phyloP scores from a whole-genome alignment of 2,329 filamentous ascomycete species.

The Penicillium italicum region DNA sequence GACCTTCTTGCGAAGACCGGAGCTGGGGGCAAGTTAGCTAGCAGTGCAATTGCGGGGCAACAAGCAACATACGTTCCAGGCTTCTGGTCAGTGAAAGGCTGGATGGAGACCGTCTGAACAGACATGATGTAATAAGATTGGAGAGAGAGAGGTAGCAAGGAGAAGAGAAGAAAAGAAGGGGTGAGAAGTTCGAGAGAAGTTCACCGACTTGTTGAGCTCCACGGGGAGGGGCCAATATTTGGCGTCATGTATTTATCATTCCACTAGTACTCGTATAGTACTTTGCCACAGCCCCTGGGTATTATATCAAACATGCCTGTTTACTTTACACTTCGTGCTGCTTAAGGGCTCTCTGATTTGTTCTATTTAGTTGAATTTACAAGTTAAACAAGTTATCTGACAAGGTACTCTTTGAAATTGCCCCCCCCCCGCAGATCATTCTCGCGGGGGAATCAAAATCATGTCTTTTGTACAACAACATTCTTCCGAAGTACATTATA shows the following conservation, averaged over 20 bases:
- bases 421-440: conserved; percentile 1
- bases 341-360: background rate
- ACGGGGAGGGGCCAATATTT: conserved; percentile 15
- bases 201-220: conserved; percentile 27
- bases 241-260: conserved; percentile 29
- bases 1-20: conserved; percentile 98
- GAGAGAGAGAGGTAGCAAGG: conserved; percentile 4
- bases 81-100: conserved; percentile 94
- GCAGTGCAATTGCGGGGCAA: background rate
- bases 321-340: background rate
- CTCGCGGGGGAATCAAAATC: background rate
- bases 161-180: conserved; percentile 4
- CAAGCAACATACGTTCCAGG: conserved; percentile 81
- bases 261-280: conserved; percentile 4
- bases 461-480: background rate
- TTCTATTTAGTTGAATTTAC: background rate
- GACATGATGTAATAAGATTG: conserved; percentile 6
- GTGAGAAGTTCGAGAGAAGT: conserved; percentile 9
- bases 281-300: background rate
- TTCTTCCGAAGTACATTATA: background rate
- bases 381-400: background rate
- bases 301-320: background rate
- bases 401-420: background rate
- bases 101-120: conserved; percentile 61
- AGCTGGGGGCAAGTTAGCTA: conserved; percentile 54